Conservation (phyloP, 176 grass and related monocot genomes). For the Pontederia paniculata region DNA sequence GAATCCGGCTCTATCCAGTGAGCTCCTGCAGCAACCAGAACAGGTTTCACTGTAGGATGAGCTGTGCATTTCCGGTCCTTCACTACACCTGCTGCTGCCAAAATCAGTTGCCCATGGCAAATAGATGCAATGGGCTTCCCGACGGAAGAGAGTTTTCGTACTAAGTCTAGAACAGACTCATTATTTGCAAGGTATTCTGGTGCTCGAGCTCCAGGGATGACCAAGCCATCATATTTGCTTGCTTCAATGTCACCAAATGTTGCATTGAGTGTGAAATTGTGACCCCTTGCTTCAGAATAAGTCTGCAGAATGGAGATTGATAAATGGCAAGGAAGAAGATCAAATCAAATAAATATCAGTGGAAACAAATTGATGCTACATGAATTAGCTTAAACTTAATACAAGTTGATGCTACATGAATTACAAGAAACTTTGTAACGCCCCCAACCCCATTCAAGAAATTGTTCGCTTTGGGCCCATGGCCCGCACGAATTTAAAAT, state of each 20-base stretch:
- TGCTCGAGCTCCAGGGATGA: constrained; percentile 86
- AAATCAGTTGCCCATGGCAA: constrained; percentile 88
- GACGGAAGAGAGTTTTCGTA: constrained; percentile 37
- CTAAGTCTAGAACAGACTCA: constrained; percentile 42
- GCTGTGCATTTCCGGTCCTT: constrained; percentile 51
- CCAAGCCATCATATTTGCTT: constrained; percentile 50
- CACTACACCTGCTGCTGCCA: constrained; percentile 60
- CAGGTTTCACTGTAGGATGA: constrained; percentile 56
- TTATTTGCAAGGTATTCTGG: constrained; percentile 82
- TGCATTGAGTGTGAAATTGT: constrained; percentile 80
- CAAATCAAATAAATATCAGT: background rate
- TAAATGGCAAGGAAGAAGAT: constrained; percentile 12
- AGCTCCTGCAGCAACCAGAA: constrained; percentile 63
- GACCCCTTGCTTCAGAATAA: constrained; percentile 73
- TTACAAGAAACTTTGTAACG: no score
- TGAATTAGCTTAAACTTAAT: no score
- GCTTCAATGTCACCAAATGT: constrained; percentile 42
- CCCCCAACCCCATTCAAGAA: no score
- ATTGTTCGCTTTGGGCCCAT: no score
- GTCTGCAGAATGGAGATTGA: constrained; percentile 31
- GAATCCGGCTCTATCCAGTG: constrained; percentile 80
- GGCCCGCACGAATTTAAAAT: no score
- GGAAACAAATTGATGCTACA: no score
- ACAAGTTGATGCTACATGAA: no score
- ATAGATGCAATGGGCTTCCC: constrained; percentile 69